Conservation (phyloP, 2,329 filamentous ascomycete genomes). For the Colletotrichum sp. region DNA sequence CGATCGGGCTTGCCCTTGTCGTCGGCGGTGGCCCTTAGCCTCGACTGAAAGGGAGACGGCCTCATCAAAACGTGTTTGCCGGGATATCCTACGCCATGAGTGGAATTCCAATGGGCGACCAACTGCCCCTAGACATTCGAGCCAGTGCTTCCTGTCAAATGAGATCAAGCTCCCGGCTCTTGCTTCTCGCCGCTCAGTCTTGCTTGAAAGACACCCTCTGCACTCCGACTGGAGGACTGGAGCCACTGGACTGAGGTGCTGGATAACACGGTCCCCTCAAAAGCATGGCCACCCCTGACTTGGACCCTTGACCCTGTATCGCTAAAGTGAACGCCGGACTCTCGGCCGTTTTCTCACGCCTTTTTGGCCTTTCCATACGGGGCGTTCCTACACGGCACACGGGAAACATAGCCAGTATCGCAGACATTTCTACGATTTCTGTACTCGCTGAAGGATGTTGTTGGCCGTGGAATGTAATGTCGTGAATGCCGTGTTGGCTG, state of each 20-base stretch:
- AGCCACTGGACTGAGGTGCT: neutral
- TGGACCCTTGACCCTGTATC: constrained; percentile 1
- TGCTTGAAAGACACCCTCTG: neutral
- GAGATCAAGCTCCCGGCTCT: neutral
- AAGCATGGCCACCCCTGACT: neutral
- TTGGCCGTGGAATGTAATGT: neutral
- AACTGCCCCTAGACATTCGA: neutral
- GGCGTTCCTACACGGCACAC: neutral
- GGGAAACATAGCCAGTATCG: neutral
- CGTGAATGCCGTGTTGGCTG: neutral
- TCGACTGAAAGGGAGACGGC: neutral
- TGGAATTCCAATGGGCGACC: neutral
- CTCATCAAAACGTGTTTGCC: neutral
- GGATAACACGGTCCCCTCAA: neutral
- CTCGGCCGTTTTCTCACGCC: neutral
- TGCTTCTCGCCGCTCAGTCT: neutral
- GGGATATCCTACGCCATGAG: neutral
- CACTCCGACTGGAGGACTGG: neutral
- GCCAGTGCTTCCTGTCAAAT: neutral
- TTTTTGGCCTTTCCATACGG: too few species aligned
- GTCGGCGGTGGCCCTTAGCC: neutral
- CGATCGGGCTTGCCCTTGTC: neutral
- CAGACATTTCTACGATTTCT: neutral
- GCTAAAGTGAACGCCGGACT: neutral
- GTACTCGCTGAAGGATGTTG: neutral